Conservation (phyloP, 768 basidiomycete genomes). For the Xerocomus spinulosus region DNA sequence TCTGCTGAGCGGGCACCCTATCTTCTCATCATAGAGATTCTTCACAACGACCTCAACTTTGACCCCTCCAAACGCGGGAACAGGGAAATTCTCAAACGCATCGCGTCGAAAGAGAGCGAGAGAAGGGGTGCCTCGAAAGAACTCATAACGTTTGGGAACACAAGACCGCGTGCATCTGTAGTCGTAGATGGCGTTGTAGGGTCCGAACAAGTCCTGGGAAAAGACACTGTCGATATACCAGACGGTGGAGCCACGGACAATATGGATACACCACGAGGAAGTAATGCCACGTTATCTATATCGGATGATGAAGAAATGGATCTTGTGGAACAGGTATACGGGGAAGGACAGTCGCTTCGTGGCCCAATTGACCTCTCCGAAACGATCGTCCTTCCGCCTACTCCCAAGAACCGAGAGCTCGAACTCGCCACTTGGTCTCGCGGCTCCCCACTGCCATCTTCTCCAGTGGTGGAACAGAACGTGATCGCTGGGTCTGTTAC, state of each 20-base stretch:
- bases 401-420: constrained; percentile 84
- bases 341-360: constrained; percentile 66
- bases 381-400: constrained; percentile 73
- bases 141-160: constrained; percentile 41
- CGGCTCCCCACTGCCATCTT: constrained; percentile 44
- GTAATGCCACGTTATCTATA: constrained; percentile 16
- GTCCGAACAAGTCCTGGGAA: constrained; percentile 31
- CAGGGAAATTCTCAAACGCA: constrained; percentile 77
- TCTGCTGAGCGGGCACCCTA: constrained; percentile 96
- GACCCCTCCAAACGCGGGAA: constrained; percentile 81
- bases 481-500: constrained; percentile 15
- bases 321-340: constrained; percentile 93
- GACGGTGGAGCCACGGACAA: constrained; percentile 10
- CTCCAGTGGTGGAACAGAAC: constrained; percentile 41
- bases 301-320: constrained; percentile 86
- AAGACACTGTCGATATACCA: constrained; percentile 26
- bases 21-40: constrained; percentile 85
- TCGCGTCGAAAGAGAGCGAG: constrained; percentile 62
- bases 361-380: constrained; percentile 78
- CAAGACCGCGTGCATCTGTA: constrained; percentile 13
- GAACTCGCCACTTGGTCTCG: constrained; percentile 83
- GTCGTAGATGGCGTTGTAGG: constrained; percentile 23
- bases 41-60: constrained; percentile 88
- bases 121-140: constrained; percentile 55
- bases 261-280: constrained; percentile 18